Percentiles rank a stretch among this genome's conserved stretches.
Evolutionary conservation across 164 flowering plant species (phyloP).

Genomic region (Berberis thunbergii): DNA sequence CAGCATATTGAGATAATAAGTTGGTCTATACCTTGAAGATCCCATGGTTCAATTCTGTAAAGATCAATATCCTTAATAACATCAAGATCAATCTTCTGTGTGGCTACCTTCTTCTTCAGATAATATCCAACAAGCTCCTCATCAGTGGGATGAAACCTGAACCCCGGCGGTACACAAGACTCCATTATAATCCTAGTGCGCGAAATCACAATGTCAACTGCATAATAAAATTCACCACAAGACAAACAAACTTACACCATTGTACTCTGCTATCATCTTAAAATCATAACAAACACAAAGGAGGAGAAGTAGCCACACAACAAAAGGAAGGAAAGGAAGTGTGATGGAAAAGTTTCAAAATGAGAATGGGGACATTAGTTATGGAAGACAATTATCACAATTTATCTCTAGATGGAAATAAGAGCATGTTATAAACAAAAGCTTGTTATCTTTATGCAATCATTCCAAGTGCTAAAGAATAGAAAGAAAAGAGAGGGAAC

Average conservation of each 20-base stretch:
- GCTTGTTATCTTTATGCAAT: conserved; percentile 22
- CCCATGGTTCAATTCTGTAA: conserved; percentile 92
- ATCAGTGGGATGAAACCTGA: conserved; percentile 85
- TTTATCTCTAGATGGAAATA: conserved; percentile 17
- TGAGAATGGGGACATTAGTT: conserved; percentile 37
- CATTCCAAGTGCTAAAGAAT: not conserved
- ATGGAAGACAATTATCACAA: conserved; percentile 39
- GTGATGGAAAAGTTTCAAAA: conserved; percentile 12
- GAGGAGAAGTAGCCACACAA: not conserved
- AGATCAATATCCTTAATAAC: conserved; percentile 85
- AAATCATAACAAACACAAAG: conserved; percentile 25
- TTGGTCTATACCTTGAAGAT: conserved; percentile 56
- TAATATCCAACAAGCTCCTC: conserved; percentile 89
- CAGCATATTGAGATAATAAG: not conserved
- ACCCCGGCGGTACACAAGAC: no score
- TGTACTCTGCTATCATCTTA: conserved; percentile 24
- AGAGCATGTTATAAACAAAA: conserved; percentile 22
- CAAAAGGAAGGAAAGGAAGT: conserved; percentile 7
- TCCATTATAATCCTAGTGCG: no score
- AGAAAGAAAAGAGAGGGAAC: not conserved
- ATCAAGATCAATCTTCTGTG: conserved; percentile 82
- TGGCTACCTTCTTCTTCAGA: conserved; percentile 69
- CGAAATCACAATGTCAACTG: no score
- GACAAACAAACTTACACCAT: not conserved
- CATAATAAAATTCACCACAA: conserved; percentile 40